A percentile compares a stretch with the other conserved stretches of the same genome.
Conservation (phyloP, 1,139 yeast genomes). For the Taphrina populina region DNA sequence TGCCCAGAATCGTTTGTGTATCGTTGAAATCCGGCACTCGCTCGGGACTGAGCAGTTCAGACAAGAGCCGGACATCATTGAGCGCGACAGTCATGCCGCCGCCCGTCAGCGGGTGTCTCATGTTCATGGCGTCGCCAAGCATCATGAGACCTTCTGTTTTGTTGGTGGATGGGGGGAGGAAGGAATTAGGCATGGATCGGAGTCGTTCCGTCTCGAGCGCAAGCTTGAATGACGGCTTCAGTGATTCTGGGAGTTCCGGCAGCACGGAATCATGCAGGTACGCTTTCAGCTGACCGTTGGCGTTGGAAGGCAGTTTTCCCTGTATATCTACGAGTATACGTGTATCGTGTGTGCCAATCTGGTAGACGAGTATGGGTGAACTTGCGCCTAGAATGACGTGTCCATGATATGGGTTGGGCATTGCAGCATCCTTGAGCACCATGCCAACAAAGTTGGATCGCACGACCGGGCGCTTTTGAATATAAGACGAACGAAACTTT, state of each 20-base stretch:
- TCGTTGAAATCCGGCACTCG: conserved; percentile 61
- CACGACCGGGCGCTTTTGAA: conserved; percentile 57
- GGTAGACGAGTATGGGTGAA: conserved; percentile 85
- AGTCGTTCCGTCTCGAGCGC: conserved; percentile 59
- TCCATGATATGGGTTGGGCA: conserved; percentile 76
- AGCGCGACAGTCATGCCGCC: conserved; percentile 99
- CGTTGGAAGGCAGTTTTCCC: conserved; percentile 67
- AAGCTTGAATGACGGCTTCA: conserved; percentile 63
- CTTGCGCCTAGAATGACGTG: conserved; percentile 85
- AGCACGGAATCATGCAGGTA: conserved; percentile 63
- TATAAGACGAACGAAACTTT: conserved; percentile 76
- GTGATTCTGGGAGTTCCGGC: conserved; percentile 64
- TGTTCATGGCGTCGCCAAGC: conserved; percentile 90
- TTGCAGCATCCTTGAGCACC: conserved; percentile 64
- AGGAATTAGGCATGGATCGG: conserved; percentile 93
- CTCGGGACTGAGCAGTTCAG: conserved; percentile 59
- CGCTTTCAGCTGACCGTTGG: conserved; percentile 57
- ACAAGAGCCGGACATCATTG: conserved; percentile 73
- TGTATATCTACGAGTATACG: conserved; percentile 87
- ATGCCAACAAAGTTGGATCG: conserved; percentile 88
- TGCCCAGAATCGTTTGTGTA: conserved; percentile 55
- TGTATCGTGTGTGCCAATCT: conserved; percentile 77
- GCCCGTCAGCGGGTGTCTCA: conserved; percentile 98
- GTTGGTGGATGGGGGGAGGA: conserved; percentile 69
- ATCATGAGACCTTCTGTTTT: conserved; percentile 73